A percentile compares a stretch with the other conserved stretches of the same genome.
phyloP scores from a whole-genome alignment of 305 asterid genomes.

The Plantago coronopus region DNA sequence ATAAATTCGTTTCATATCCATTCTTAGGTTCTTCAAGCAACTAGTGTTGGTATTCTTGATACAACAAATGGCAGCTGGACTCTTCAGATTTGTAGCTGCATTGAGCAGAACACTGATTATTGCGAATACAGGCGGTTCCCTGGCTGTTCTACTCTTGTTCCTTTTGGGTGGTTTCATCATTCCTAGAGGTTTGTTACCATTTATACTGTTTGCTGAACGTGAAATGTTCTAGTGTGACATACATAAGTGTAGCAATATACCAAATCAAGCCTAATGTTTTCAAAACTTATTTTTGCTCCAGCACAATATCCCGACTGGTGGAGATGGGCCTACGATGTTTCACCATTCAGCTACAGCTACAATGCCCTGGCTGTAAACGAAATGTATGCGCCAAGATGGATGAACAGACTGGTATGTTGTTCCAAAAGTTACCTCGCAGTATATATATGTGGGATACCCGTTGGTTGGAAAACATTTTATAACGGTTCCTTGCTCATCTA shows the following conservation, averaged over 20 bases:
- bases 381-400: conserved; percentile 36
- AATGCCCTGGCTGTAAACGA: conserved; percentile 56
- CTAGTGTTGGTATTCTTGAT: conserved; percentile 43
- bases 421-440: not conserved
- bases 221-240: too few species aligned
- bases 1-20: not conserved
- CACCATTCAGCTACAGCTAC: conserved; percentile 67
- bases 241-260: not conserved
- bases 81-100: conserved; percentile 63
- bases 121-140: conserved; percentile 67
- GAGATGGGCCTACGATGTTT: conserved; percentile 69
- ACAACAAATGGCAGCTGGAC: conserved; percentile 47
- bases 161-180: conserved; percentile 74
- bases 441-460: not conserved
- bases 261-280: not conserved
- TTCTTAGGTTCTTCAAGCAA: conserved; percentile 57
- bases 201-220: too few species aligned
- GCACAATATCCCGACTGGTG: conserved; percentile 49
- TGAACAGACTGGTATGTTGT: conserved; percentile 5
- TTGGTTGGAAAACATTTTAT: not conserved
- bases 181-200: conserved; percentile 47
- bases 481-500: not conserved
- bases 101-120: conserved; percentile 57
- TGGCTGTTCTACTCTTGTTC: conserved; percentile 49
- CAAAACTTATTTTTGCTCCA: conserved; percentile 11